phyloP scores from a whole-genome alignment of 768 basidiomycete genomes.

The Xerocomellus amylosporus region DNA sequence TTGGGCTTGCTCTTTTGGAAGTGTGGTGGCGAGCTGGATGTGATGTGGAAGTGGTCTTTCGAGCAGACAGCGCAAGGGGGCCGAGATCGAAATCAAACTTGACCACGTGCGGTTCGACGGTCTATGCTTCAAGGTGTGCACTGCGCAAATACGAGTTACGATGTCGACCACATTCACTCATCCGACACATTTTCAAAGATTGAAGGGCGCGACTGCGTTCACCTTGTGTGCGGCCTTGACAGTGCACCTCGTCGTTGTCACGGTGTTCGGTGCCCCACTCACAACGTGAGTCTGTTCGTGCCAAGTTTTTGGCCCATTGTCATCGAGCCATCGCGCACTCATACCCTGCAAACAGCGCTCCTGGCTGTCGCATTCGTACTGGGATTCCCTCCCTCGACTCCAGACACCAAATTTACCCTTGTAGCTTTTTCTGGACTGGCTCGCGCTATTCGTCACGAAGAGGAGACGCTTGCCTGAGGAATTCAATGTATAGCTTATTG shows the following conservation, averaged over 20 bases:
- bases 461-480: conserved; percentile 70
- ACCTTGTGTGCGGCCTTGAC: conserved; percentile 49
- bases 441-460: conserved; percentile 98
- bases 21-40: conserved; percentile 73
- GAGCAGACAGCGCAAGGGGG: conserved; percentile 39
- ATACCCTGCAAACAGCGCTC: conserved; percentile 58
- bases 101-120: conserved; percentile 39
- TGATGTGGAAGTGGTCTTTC: conserved; percentile 58
- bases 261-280: conserved; percentile 75
- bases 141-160: conserved; percentile 29
- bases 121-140: conserved; percentile 39
- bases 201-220: conserved; percentile 49
- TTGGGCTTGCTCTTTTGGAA: conserved; percentile 54
- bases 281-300: conserved; percentile 43
- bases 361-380: conserved; percentile 68
- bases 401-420: conserved; percentile 77
- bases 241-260: conserved; percentile 51
- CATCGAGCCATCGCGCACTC: conserved; percentile 34
- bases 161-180: background rate
- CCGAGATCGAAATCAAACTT: conserved; percentile 42
- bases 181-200: conserved; percentile 39
- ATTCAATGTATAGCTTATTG: conserved; percentile 1
- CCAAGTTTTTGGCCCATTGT: background rate
- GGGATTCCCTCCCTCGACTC: conserved; percentile 53
- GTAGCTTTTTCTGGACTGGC: conserved; percentile 85